Conservation (phyloP, 345 rosid species). For the Punica granatum region DNA sequence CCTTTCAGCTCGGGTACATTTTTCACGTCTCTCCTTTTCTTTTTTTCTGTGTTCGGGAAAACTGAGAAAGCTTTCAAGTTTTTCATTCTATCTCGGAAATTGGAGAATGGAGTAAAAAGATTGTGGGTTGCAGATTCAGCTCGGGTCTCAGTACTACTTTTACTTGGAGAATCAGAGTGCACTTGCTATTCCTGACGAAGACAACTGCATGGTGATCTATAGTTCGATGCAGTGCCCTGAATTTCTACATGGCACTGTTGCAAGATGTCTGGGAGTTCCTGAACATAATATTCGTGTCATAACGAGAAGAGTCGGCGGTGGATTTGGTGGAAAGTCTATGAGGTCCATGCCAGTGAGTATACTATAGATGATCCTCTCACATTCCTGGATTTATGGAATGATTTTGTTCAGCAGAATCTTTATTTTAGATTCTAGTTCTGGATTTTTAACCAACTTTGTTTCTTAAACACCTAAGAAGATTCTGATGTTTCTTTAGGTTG, state of each 20-base stretch:
- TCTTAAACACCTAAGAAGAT: neutral
- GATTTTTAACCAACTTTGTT: neutral
- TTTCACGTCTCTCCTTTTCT: neutral
- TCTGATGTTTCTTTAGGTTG: constrained; percentile 40
- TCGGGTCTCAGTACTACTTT: constrained; percentile 85
- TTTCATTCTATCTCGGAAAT: neutral
- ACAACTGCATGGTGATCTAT: constrained; percentile 58
- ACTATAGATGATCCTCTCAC: neutral
- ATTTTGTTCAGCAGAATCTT: neutral
- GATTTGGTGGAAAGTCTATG: constrained; percentile 84
- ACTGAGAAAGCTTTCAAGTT: too few relatives aligned
- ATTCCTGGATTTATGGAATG: too few relatives aligned
- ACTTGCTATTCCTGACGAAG: constrained; percentile 91
- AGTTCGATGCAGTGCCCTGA: constrained; percentile 77
- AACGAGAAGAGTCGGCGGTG: constrained; percentile 88
- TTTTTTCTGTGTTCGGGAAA: too few relatives aligned
- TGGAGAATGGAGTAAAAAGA: neutral
- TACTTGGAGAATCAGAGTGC: constrained; percentile 84
- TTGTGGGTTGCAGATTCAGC: constrained; percentile 39
- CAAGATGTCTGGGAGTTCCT: constrained; percentile 74
- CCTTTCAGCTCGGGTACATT: constrained; percentile 53
- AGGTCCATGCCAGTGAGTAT: constrained; percentile 71
- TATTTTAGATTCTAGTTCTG: neutral
- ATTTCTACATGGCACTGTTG: constrained; percentile 37
- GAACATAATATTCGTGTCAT: constrained; percentile 73